Evolutionary conservation across 2,329 filamentous ascomycete species (phyloP).

Genomic region (Sclerotinia subarctica): DNA sequence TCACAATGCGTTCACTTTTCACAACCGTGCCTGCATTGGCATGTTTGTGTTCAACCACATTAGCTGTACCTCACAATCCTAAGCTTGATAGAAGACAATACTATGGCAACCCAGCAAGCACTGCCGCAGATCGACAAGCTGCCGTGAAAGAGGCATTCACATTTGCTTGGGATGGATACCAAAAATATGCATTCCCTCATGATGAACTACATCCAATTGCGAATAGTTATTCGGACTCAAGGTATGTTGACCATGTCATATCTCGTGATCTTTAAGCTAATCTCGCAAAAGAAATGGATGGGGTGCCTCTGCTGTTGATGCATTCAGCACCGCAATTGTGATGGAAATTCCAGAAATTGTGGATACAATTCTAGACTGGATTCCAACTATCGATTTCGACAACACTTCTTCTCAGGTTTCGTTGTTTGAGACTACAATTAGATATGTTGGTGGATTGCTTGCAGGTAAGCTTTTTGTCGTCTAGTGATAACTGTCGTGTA

Average conservation of each 20-base stretch:
- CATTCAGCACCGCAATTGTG: conserved; percentile 73
- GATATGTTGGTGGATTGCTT: conserved; percentile 77
- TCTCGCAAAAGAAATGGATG: conserved; percentile 64
- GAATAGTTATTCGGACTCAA: conserved; percentile 64
- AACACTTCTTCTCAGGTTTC: conserved; percentile 59
- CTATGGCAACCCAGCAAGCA: conserved; percentile 17
- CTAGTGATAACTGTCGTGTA: neutral
- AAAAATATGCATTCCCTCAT: conserved; percentile 70
- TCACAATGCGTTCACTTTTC: conserved; percentile 30
- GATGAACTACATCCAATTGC: conserved; percentile 70
- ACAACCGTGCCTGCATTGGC: conserved; percentile 25
- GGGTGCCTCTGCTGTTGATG: conserved; percentile 81
- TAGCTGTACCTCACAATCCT: conserved; percentile 28
- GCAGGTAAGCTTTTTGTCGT: conserved; percentile 54
- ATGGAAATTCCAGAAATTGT: conserved; percentile 70
- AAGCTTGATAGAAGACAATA: conserved; percentile 24
- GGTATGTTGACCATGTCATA: conserved; percentile 48
- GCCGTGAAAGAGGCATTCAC: conserved; percentile 68
- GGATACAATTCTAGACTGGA: conserved; percentile 65
- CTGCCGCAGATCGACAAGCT: conserved; percentile 44
- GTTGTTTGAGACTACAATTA: conserved; percentile 87
- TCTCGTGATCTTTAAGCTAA: conserved; percentile 22
- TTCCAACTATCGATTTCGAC: conserved; percentile 69
- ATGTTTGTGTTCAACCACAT: conserved; percentile 20
- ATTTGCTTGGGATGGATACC: conserved; percentile 70